These are phyloP conservation scores for Nicotiana sylvestris DNA, from an alignment of 257 asterid genomes.

Conservation along the genomic window DNA sequence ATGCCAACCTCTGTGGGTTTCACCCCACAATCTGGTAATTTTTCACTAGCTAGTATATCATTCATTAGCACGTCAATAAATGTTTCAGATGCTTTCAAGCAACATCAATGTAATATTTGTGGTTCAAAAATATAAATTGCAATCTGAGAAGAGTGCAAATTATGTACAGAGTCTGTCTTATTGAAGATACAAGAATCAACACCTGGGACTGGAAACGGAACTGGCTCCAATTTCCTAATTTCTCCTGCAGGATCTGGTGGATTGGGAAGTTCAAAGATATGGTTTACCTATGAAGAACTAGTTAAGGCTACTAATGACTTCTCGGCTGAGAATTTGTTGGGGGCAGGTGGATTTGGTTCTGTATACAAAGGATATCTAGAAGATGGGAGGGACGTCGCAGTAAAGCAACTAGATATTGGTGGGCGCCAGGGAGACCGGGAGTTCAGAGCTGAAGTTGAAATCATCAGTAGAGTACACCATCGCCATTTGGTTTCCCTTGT, in stretches of 20 bases:
- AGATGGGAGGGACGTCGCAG: constrained; percentile 87
- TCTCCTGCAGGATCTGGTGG: constrained; percentile 58
- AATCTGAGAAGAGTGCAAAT: constrained; percentile 16
- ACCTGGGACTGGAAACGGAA: constrained; percentile 34
- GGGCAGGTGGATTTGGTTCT: constrained; percentile 91
- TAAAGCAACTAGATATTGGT: constrained; percentile 70
- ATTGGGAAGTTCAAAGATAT: constrained; percentile 62
- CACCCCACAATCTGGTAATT: constrained; percentile 61
- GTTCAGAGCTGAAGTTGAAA: constrained; percentile 95
- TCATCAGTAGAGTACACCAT: constrained; percentile 87
- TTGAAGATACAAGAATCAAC: constrained; percentile 46
- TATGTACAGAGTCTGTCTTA: constrained; percentile 54
- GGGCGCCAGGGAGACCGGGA: constrained; percentile 95
- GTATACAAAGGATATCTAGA: constrained; percentile 74
- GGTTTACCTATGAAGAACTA: constrained; percentile 74
- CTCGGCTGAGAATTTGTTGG: constrained; percentile 67
- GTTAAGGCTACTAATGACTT: constrained; percentile 67
- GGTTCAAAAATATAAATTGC: background rate
- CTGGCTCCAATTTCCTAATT: constrained; percentile 28
- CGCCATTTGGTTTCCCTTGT: constrained; percentile 96
- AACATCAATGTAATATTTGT: background rate
- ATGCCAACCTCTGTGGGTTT: constrained; percentile 49
- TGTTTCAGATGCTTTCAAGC: background rate
- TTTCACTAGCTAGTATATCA: background rate
- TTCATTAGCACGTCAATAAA: background rate